A percentile compares a stretch with the other conserved stretches of the same genome.
Evolutionary conservation across 139 green algal genomes (phyloP).

Genomic region (Edaphochlamys debaryana): DNA sequence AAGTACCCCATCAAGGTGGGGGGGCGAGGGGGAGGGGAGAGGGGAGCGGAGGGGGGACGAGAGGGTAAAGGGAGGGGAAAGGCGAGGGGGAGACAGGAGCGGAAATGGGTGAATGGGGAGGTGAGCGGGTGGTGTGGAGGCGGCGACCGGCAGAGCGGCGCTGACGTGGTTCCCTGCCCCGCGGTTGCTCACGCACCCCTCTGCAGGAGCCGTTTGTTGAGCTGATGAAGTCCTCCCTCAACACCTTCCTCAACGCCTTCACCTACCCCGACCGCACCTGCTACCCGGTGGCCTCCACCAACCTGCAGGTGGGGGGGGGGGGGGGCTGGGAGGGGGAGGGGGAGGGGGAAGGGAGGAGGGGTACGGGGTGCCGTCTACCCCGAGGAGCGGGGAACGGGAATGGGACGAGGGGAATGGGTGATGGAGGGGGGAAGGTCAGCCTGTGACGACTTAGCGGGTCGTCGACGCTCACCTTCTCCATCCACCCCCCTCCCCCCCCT

Average conservation of each 20-base stretch:
- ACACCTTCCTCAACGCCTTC: conserved; percentile 99
- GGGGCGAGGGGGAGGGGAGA: no score
- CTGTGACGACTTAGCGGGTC: no score
- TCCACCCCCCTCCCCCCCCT: background rate
- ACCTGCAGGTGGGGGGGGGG: conserved; percentile 63
- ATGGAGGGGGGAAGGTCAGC: no score
- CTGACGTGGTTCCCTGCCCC: no score
- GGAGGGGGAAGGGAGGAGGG: background rate
- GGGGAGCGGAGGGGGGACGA: background rate
- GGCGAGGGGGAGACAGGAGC: no score
- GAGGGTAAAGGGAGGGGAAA: background rate
- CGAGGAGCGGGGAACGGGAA: no score
- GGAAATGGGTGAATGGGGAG: background rate
- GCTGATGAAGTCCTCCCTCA: conserved; percentile 96
- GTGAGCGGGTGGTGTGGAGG: no score
- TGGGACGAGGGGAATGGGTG: no score
- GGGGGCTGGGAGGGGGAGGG: background rate
- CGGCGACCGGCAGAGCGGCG: no score
- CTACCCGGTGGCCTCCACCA: conserved; percentile 94
- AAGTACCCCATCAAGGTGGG: conserved; percentile 91
- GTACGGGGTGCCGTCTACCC: no score
- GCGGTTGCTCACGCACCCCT: no score
- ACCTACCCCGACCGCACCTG: conserved; percentile 99
- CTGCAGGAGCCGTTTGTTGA: conserved; percentile 96
- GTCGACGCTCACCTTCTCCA: background rate